Percentiles rank a stretch among this genome's conserved stretches.
phyloP scores from a whole-genome alignment of 805 yeast genomes.

The Candida succiphila region DNA sequence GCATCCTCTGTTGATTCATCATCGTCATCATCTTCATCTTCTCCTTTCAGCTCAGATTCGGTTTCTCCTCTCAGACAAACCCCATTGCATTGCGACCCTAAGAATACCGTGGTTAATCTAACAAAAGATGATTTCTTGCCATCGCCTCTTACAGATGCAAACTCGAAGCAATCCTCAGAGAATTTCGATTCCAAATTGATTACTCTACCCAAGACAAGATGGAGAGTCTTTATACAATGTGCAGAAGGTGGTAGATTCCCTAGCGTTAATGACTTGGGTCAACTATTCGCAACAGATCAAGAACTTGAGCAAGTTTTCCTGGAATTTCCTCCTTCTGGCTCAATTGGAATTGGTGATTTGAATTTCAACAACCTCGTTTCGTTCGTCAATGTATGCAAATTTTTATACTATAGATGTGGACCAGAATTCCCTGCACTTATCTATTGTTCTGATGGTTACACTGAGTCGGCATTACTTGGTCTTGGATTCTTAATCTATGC shows the following conservation, averaged over 20 bases:
- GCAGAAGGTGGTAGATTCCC: constrained; percentile 52
- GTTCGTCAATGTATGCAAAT: constrained; percentile 60
- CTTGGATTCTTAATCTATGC: constrained; percentile 66
- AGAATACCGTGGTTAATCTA: constrained; percentile 38
- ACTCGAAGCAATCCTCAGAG: constrained; percentile 8
- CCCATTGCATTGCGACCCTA: constrained; percentile 35
- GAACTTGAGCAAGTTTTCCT: constrained; percentile 22
- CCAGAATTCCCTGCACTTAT: constrained; percentile 38
- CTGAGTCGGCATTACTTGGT: constrained; percentile 75
- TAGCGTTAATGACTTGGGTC: constrained; percentile 24
- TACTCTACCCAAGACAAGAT: constrained; percentile 41
- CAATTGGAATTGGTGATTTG: constrained; percentile 66
- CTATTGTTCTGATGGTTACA: constrained; percentile 85
- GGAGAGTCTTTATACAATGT: constrained; percentile 50
- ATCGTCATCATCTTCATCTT: constrained; percentile 3
- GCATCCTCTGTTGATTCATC: background rate
- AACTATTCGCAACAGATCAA: constrained; percentile 10
- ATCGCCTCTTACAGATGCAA: constrained; percentile 4
- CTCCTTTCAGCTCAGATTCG: background rate
- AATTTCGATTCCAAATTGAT: constrained; percentile 24
- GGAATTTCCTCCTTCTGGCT: constrained; percentile 81
- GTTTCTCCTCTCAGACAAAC: background rate
- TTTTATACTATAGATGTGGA: constrained; percentile 37
- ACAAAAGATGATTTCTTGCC: constrained; percentile 18
- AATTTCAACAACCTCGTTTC: constrained; percentile 51